Evolutionary conservation across 192 early-diverging fungal species (phyloP), one percentile per base, ranked within the genome.

Genomic region (Geosiphon pyriformis): DNA sequence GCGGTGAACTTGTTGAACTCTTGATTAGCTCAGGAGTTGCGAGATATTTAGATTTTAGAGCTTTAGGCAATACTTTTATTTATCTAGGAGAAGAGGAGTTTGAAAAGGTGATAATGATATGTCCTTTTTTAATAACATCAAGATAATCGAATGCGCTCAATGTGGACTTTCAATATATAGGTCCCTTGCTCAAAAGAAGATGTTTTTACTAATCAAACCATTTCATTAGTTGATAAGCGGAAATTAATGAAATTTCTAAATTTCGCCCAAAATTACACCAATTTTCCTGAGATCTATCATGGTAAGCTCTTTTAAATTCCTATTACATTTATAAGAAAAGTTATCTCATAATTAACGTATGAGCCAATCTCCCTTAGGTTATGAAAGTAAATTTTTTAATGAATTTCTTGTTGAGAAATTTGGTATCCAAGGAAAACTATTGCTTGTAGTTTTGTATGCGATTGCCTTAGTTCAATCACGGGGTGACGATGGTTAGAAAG

Each of bases 121-220:
- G n/a, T n/a, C n/a, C n/a, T n/a, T n/a, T n/a, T n/a, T n/a, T n/a
- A n/a, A n/a, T n/a, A n/a, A n/a, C n/a, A n/a, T n/a, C n/a, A n/a
- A n/a, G n/a, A n/a, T n/a, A n/a, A n/a, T n/a, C n/a, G n/a, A n/a
- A n/a, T n/a, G n/a, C n/a, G n/a, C n/a, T n/a, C n/a, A n/a, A n/a
- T n/a, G n/a, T n/a, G n/a, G n/a, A n/a, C n/a, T 51, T 20, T 29
- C 11, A 1, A 2, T 51, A 18, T 25, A 51, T 72, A 86, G 75
- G 90, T 94, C 3, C 95, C 95, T 0, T 82, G 86, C 20, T 88
- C 89, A 51, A 96, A 94, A 72, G 94, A 94, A 69, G 95, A 96
- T 71, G 82, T 98, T 18, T 98, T 98, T 82, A 80, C 83, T 17
- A 89, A 84, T 60, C 82, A 87, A 22, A 75, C 83, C 20, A 78